phyloP scores from a whole-genome alignment of 1,139 yeast species.

The Starmera stellimalicola region DNA sequence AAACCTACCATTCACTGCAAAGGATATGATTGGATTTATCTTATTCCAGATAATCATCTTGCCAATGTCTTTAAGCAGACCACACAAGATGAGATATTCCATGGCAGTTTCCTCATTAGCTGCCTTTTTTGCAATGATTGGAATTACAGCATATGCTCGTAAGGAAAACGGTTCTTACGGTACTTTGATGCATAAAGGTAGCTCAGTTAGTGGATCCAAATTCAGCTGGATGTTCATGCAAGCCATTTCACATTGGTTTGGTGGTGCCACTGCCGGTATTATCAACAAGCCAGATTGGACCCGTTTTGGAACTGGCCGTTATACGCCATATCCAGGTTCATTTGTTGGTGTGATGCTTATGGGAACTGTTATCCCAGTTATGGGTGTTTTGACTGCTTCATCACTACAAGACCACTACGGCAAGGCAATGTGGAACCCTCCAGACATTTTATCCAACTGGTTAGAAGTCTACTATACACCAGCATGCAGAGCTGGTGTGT shows the following conservation, averaged over 20 bases:
- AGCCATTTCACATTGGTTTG: constrained; percentile 20
- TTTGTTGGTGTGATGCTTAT: constrained; percentile 20
- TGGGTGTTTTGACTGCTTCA: constrained; percentile 22
- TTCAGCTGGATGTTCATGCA: constrained; percentile 27
- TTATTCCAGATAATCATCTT: constrained; percentile 19
- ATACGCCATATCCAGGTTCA: constrained; percentile 18
- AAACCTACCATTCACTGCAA: constrained; percentile 18
- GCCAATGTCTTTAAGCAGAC: constrained; percentile 21
- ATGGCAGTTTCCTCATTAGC: constrained; percentile 9
- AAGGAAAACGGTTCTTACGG: constrained; percentile 16
- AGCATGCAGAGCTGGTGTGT: constrained; percentile 26
- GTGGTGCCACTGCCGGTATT: constrained; percentile 21
- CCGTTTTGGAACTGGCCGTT: constrained; percentile 17
- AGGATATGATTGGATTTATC: constrained; percentile 21
- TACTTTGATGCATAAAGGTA: constrained; percentile 19
- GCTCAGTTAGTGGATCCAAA: constrained; percentile 22
- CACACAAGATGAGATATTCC: constrained; percentile 23
- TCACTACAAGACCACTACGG: constrained; percentile 20
- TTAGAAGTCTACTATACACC: constrained; percentile 20
- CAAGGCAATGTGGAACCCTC: constrained; percentile 29
- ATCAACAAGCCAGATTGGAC: constrained; percentile 22
- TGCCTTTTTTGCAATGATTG: constrained; percentile 15
- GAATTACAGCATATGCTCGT: constrained; percentile 18
- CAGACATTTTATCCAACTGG: constrained; percentile 24
- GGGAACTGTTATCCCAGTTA: constrained; percentile 12